phyloP scores from a whole-genome alignment of 2,329 filamentous ascomycete species.

The Aspergillus chevalieri region DNA sequence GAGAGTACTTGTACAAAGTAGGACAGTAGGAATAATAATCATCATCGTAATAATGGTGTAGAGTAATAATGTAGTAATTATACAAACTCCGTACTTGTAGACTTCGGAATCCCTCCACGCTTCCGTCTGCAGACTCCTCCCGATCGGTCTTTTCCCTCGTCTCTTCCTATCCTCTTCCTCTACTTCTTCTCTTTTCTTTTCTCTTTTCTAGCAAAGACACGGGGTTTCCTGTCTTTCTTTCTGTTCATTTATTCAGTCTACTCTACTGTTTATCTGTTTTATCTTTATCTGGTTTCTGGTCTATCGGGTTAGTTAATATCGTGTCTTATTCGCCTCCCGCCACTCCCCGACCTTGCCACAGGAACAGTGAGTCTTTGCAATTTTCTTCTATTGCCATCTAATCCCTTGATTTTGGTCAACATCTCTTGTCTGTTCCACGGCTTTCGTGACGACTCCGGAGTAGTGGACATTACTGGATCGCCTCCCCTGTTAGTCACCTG shows the following conservation, averaged over 20 bases:
- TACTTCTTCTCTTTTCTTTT: conserved; percentile 1
- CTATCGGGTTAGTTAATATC: too few species aligned
- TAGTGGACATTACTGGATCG: background rate
- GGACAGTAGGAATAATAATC: too few species aligned
- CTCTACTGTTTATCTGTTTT: background rate
- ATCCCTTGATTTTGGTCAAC: background rate
- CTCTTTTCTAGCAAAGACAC: background rate
- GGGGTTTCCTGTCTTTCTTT: background rate
- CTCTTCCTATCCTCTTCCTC: background rate
- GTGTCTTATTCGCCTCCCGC: background rate
- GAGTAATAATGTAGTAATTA: too few species aligned
- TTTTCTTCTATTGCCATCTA: background rate
- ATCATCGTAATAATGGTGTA: too few species aligned
- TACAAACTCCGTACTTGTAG: too few species aligned
- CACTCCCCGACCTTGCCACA: conserved; percentile 1
- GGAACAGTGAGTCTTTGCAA: background rate
- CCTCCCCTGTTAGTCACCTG: background rate
- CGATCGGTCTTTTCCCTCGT: conserved; percentile 3
- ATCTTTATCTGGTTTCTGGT: background rate
- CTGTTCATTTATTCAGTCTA: conserved; percentile 1
- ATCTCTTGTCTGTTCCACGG: background rate
- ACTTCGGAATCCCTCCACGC: background rate
- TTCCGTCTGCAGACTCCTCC: conserved; percentile 10
- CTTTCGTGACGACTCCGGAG: background rate
- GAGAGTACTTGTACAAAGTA: too few species aligned